phyloP scores from a whole-genome alignment of 257 asterid genomes.

The Nicotiana undulata region DNA sequence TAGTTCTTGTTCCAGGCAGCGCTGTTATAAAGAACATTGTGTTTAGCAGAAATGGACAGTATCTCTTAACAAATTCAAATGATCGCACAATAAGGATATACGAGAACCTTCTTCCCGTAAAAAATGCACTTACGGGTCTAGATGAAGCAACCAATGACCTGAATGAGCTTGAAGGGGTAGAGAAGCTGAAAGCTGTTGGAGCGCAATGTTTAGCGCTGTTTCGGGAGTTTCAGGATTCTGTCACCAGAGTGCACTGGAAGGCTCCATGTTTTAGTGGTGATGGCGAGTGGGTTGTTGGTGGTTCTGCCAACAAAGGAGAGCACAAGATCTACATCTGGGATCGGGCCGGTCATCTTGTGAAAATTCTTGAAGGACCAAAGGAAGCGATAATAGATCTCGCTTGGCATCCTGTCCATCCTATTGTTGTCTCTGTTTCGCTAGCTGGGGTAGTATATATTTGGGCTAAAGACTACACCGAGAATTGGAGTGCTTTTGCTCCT shows the following conservation, averaged over 20 bases:
- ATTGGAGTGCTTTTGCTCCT: conserved; percentile 98
- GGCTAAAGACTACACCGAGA: conserved; percentile 97
- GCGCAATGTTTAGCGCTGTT: conserved; percentile 52
- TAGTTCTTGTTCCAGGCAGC: conserved; percentile 55
- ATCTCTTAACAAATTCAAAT: conserved; percentile 78
- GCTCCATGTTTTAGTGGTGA: conserved; percentile 97
- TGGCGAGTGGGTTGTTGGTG: conserved; percentile 93
- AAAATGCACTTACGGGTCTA: conserved; percentile 42
- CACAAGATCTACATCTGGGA: conserved; percentile 98
- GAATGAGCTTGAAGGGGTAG: conserved; percentile 47
- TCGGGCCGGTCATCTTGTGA: conserved; percentile 84
- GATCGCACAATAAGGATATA: conserved; percentile 75
- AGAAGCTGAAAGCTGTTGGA: conserved; percentile 64
- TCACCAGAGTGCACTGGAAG: conserved; percentile 89
- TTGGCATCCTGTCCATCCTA: conserved; percentile 91
- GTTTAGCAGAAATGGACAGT: conserved; percentile 73
- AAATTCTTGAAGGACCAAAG: conserved; percentile 93
- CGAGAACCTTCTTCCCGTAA: conserved; percentile 71
- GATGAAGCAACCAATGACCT: conserved; percentile 25
- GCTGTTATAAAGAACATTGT: conserved; percentile 76
- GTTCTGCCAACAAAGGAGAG: conserved; percentile 94
- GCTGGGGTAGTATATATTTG: conserved; percentile 80
- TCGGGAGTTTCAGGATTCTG: conserved; percentile 81
- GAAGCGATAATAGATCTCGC: conserved; percentile 83
- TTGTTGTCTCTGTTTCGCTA: conserved; percentile 81